Evolutionary conservation across 345 rosid species (phyloP), one percentile per base, ranked within the genome.

Genomic region (Corymbia maculata): DNA sequence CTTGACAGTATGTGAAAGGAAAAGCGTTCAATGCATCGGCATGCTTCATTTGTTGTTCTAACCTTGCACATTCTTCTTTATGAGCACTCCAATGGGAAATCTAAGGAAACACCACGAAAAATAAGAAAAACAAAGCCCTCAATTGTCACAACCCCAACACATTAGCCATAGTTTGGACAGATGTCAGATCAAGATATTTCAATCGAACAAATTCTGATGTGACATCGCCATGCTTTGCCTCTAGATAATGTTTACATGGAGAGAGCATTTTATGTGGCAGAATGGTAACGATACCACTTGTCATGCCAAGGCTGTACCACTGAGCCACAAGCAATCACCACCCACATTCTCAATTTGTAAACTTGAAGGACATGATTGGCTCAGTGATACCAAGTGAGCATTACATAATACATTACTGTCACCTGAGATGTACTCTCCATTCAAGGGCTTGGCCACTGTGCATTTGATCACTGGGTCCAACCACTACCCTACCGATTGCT

Each of bases 11-110:
- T 55, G 95, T 90, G 91, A 97, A 96, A 53, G 98, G 99, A 87
- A 96, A 96, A 92, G 96, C 95, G 88, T 94, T 94, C 88, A 96
- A 87, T 44, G 45, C 50, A 91, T 95, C 96, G 8, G 89, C 90
- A 57, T 89, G 92, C 89, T 92, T 92, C 99, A 97, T 97, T 89
- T 97, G 98, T 87, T 94, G 93, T 92, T 93, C 96, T 51, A 97
- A 87, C 90, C 99, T 95, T 84, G 91, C 94, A 90, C 99, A 97
- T 91, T 96, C 99, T 89, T 92, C 94, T 89, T 94, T 96, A 75
- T 97, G 99, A 87, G 91, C 94, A 88, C 89, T 95, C 99, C 99
- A 92, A 89, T 96, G 98, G 42, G 87, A 94, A 89, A 89, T 87
- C 98, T 96, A 42, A 75, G 84, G 13, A 75, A 19, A 75, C 82